Percentiles rank a stretch among this genome's conserved stretches.
Evolutionary conservation across 139 green algal species (phyloP).

Genomic region (Haematococcus sp.): DNA sequence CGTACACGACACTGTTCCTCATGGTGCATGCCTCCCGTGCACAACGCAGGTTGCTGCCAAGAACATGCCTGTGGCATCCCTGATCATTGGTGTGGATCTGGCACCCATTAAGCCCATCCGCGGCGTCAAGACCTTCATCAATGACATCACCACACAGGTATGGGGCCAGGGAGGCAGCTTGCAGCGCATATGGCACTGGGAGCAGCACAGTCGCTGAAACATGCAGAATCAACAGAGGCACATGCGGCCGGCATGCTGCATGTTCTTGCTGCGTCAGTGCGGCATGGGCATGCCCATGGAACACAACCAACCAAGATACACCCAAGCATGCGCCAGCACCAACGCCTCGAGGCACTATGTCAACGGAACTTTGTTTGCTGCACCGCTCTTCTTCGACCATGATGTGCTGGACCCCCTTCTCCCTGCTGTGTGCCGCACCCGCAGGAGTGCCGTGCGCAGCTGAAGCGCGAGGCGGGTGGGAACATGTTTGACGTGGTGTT

Average conservation of each 20-base stretch:
- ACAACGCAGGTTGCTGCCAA: slow-evolving; percentile 89
- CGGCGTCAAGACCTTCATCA: slow-evolving; percentile 80
- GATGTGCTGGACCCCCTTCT: neutral
- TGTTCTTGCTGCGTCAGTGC: too few species aligned
- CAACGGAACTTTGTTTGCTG: too few species aligned
- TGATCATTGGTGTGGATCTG: slow-evolving; percentile 96
- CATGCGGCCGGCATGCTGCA: too few species aligned
- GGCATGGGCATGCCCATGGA: too few species aligned
- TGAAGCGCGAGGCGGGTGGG: slow-evolving; percentile 80
- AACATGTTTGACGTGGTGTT: slow-evolving; percentile 90
- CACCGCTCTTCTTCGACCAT: too few species aligned
- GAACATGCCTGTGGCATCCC: slow-evolving; percentile 85
- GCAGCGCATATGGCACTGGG: neutral
- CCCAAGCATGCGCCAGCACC: too few species aligned
- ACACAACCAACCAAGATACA: too few species aligned
- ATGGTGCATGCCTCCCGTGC: too few species aligned
- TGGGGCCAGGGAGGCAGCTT: slow-evolving; percentile 15
- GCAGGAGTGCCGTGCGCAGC: slow-evolving; percentile 52
- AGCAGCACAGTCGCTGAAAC: neutral
- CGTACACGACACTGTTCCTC: too few species aligned
- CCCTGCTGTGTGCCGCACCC: slow-evolving; percentile 56
- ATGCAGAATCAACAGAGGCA: too few species aligned
- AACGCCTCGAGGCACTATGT: too few species aligned
- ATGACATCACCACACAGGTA: slow-evolving; percentile 93
- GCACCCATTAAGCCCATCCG: slow-evolving; percentile 89